Evolutionary conservation across 805 yeast genomes (phyloP).

Genomic region (Teunomyces barrocoloradensis): DNA sequence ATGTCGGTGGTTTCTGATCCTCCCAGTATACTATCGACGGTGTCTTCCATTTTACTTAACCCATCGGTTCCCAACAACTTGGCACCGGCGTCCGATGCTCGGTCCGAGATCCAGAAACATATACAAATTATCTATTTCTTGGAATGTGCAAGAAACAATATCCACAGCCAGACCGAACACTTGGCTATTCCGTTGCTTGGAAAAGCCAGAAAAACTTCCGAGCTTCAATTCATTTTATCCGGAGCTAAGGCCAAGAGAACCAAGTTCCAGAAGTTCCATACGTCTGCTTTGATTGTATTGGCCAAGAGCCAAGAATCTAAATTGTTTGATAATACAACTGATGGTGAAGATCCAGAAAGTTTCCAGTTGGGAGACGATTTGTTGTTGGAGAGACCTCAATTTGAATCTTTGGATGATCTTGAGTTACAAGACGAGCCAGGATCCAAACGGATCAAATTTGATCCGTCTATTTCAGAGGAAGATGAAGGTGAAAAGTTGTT

Average conservation of each 20-base stretch:
- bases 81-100: constrained; percentile 30
- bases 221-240: constrained; percentile 64
- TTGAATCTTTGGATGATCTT: constrained; percentile 56
- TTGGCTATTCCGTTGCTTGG: constrained; percentile 53
- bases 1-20: constrained; percentile 63
- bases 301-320: constrained; percentile 52
- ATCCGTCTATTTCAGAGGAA: constrained; percentile 25
- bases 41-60: constrained; percentile 41
- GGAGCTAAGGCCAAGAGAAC: constrained; percentile 91
- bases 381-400: constrained; percentile 70
- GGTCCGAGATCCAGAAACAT: constrained; percentile 28
- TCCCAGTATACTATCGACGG: constrained; percentile 46
- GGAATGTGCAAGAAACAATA: constrained; percentile 64
- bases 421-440: constrained; percentile 36
- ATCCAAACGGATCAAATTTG: constrained; percentile 40
- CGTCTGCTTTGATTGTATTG: constrained; percentile 70
- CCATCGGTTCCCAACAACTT: constrained; percentile 27
- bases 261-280: constrained; percentile 69
- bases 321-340: constrained; percentile 18
- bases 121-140: constrained; percentile 52
- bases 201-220: constrained; percentile 57
- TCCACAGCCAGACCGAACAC: constrained; percentile 65
- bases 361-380: constrained; percentile 71
- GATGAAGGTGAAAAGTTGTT: constrained; percentile 41
- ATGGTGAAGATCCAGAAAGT: constrained; percentile 46